Evolutionary conservation across 805 yeast species (phyloP).

Genomic region (Kuraishia floccosa): DNA sequence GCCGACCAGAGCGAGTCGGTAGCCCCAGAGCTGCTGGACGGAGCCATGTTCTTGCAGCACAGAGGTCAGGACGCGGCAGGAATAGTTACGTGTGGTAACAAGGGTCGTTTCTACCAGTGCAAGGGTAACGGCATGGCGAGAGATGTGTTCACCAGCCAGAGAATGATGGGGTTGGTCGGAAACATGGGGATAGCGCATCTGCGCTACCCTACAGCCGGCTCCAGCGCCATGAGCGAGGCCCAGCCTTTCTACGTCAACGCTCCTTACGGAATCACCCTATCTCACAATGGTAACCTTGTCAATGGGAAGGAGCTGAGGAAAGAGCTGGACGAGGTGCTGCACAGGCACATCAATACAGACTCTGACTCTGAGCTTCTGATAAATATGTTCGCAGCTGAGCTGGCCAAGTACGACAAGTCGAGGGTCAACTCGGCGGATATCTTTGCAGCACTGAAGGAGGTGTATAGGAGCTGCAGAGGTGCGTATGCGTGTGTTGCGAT

Average conservation of each 20-base stretch:
- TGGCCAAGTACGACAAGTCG: slow-evolving; percentile 84
- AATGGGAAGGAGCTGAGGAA: slow-evolving; percentile 68
- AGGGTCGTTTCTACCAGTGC: slow-evolving; percentile 93
- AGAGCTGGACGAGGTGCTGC: slow-evolving; percentile 86
- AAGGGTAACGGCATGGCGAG: slow-evolving; percentile 99
- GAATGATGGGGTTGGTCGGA: slow-evolving; percentile 76
- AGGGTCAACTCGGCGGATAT: slow-evolving; percentile 89
- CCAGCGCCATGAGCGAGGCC: slow-evolving; percentile 91
- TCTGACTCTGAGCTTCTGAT: slow-evolving; percentile 87
- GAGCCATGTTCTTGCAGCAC: slow-evolving; percentile 86
- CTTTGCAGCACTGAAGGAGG: slow-evolving; percentile 76
- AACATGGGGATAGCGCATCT: slow-evolving; percentile 93
- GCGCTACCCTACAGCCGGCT: slow-evolving; percentile 96
- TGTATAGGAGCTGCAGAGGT: slow-evolving; percentile 74
- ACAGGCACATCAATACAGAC: slow-evolving; percentile 95
- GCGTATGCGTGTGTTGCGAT: slow-evolving; percentile 96
- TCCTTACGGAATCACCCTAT: slow-evolving; percentile 84
- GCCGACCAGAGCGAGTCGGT: slow-evolving; percentile 65
- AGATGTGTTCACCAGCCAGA: slow-evolving; percentile 82
- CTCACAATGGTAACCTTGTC: slow-evolving; percentile 93
- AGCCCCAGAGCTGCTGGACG: slow-evolving; percentile 87
- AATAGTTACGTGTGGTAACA: slow-evolving; percentile 86
- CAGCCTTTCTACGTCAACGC: slow-evolving; percentile 97
- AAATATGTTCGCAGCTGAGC: slow-evolving; percentile 84
- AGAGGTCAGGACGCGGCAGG: slow-evolving; percentile 99